Evolutionary conservation across 495 filamentous ascomycete genomes (phyloP), one percentile per base, ranked within the genome.

Genomic region (Penicillium silybi): DNA sequence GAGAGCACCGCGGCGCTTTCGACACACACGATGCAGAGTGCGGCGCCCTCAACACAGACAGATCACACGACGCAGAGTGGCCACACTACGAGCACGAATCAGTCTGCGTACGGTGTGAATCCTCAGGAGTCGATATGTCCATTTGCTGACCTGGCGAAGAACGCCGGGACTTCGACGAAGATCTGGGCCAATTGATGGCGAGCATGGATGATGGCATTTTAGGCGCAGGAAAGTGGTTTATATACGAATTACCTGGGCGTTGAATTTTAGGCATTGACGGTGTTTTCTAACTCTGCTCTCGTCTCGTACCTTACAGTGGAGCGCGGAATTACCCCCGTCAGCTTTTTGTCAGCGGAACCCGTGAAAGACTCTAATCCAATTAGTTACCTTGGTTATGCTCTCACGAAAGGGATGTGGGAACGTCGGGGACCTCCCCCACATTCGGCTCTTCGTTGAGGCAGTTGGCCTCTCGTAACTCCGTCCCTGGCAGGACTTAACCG

Each of bases 131-230:
- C 67, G 2, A 63, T 54, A 1, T 75, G 72, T 59, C 72, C 72
- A 1, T 75, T 75, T 54, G 64, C 70, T 0, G 65, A 68, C 3
- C 41, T 69, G 37, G 58, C 57, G 6, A 56, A 63, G 44, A 41
- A 11, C 0, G 57, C 38, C 18, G 50, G 51, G 39, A 61, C 64
- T 11, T 56, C 69, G 41, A 75, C 70, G 1, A 73, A 68, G 58
- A 73, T 74, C 49, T 73, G 71, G 71, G 65, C 71, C 3, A 50
- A 62, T 51, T 66, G 56, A 60, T 41, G 19, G 20, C 26, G 15
- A 19, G 16, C 27, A 38, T 17, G 11, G 17, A 41, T 22, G 17
- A 41, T 22, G 41, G 53, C 45, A 52, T 54, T 49, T 49, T n/a
- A 22, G 46, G 54, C 46, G 58, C 44, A 47, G 48, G 45, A 25